Evolutionary conservation across 208 protist genomes (phyloP), one percentile per base, ranked within the genome.

Genomic region (Endotrypanum monterogeii): DNA sequence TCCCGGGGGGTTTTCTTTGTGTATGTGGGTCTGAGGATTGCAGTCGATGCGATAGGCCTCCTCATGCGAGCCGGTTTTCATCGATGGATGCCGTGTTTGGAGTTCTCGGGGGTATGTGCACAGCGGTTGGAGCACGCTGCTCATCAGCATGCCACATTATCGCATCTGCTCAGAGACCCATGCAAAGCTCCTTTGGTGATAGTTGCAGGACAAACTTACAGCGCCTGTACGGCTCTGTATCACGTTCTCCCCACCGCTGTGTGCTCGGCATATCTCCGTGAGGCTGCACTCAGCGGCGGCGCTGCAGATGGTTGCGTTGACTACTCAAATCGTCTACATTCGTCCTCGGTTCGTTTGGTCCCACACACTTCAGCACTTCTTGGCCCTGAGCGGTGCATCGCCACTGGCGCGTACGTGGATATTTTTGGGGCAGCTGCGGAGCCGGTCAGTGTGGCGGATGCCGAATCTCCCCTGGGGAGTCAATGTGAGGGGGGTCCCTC

Each of bases 271-370:
- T 72, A 73, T 41, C 14, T 25, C 50, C n/a, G 44, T 35, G 44
- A 54, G 3, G 20, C 44, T 3, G 28, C 3, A 7, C 5, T 55
- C 16, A 28, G 35, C 63, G 2, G 37, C 39, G 6, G 60, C 32
- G 44, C 32, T 25, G 32, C 60, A 6, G 9, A 30, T 20, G 12
- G 14, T 23, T 12, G 0, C n/a, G 60, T 18, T n/a, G 37, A 9
- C 18, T 65, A 51, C 44, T 12, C 44, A 39, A 28, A 55, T 68
- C 28, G 25, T 23, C 67, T 44, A 39, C 28, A 12, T 7, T 9
- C 57, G 7, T 18, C 65, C 8, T 35, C 46, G 30, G 68, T 86
- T 48, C 73, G 79, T 28, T 51, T 87, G n/a, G 83, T 87, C 2
- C 71, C 78, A 5, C 79, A 84, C 50, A 63, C 76, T 1, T 48